Conservation (phyloP, 805 yeast genomes). For the Wickerhamiella occidentalis region DNA sequence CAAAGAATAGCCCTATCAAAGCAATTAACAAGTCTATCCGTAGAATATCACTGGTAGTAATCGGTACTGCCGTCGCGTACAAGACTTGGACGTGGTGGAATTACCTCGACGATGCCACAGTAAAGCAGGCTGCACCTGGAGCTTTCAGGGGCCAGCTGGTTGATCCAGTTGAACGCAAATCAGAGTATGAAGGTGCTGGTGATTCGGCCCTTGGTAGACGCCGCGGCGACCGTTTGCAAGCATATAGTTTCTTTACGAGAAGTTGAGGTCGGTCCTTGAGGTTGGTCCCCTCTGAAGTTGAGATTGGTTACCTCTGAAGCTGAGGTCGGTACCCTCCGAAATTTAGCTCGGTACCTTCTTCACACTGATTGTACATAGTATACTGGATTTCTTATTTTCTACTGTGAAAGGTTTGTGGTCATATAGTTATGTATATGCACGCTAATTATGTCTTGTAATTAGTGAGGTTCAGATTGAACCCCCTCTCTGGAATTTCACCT, state of each 20-base stretch:
- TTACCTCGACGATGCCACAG: conserved; percentile 14
- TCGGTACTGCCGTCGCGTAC: conserved; percentile 21
- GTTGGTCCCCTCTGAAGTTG: no score
- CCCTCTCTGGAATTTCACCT: no score
- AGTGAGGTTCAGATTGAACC: no score
- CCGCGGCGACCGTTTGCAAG: conserved; percentile 19
- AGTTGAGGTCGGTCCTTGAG: no score
- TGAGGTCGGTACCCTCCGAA: no score
- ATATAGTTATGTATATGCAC: no score
- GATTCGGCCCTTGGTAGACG: conserved; percentile 26
- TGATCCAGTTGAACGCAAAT: conserved; percentile 24
- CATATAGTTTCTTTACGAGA: background rate
- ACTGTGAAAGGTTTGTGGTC: no score
- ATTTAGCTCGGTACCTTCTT: no score
- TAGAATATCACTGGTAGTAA: conserved; percentile 22
- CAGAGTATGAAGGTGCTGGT: conserved; percentile 30
- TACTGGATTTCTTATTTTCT: no score
- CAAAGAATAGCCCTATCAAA: conserved; percentile 19
- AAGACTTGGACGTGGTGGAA: conserved; percentile 20
- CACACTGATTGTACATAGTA: no score
- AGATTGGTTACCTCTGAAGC: no score
- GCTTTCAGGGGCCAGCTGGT: conserved; percentile 25
- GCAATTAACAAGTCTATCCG: conserved; percentile 27
- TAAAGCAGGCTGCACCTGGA: conserved; percentile 23
- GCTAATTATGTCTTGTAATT: no score